These are phyloP conservation scores for Osmanthus fragrans DNA, from an alignment of 257 asterid genomes.

Conservation along the genomic window DNA sequence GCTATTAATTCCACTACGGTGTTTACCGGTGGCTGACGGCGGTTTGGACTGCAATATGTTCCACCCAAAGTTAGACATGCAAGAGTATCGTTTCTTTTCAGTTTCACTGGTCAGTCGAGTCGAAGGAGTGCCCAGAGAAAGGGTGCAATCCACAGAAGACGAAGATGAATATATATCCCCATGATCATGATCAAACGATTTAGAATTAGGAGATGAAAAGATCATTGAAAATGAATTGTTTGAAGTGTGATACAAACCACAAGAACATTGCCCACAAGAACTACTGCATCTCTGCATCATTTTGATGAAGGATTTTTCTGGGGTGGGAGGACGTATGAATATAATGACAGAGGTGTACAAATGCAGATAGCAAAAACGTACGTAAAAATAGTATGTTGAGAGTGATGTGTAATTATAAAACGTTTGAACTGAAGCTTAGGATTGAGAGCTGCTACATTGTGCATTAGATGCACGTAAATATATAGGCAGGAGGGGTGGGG, in stretches of 20 bases:
- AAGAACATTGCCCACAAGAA: slow-evolving; percentile 38
- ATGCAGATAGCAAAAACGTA: background rate
- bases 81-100: slow-evolving; percentile 53
- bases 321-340: background rate
- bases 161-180: slow-evolving; percentile 50
- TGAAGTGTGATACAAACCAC: slow-evolving; percentile 47
- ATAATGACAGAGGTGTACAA: background rate
- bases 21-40: slow-evolving; percentile 41
- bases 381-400: slow-evolving; percentile 45
- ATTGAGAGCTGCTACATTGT: slow-evolving; percentile 33
- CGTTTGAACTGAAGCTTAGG: slow-evolving; percentile 47
- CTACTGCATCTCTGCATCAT: slow-evolving; percentile 55
- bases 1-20: slow-evolving; percentile 35
- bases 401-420: slow-evolving; percentile 49
- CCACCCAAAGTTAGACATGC: slow-evolving; percentile 73
- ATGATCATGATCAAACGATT: slow-evolving; percentile 25
- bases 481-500: background rate
- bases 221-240: slow-evolving; percentile 63
- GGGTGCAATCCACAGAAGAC: slow-evolving; percentile 83
- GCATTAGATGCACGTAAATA: background rate
- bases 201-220: slow-evolving; percentile 47
- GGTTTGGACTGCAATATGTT: slow-evolving; percentile 59
- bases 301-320: background rate
- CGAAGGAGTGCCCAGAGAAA: slow-evolving; percentile 87
- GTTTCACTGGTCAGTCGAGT: slow-evolving; percentile 49